A percentile compares a stretch with the other conserved stretches of the same genome.
Evolutionary conservation across 352 stramenopile species (phyloP).

Genomic region (Phytopythium sindhum): DNA sequence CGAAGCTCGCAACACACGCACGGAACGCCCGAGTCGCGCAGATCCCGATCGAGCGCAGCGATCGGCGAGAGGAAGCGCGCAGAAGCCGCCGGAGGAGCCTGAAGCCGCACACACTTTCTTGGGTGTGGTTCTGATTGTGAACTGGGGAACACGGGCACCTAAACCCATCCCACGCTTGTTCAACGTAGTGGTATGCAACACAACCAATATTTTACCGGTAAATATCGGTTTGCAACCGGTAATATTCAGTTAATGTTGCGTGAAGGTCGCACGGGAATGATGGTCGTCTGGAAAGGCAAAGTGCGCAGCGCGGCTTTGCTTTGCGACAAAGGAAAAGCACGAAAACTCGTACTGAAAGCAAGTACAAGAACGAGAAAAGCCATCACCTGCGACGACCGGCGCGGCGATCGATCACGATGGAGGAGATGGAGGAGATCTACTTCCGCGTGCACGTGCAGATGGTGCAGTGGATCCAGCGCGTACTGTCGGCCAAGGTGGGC

Average conservation of each 20-base stretch:
- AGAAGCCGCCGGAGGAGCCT: neutral
- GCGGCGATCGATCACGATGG: constrained; percentile 14
- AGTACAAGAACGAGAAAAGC: neutral
- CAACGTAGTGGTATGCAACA: too few relatives aligned
- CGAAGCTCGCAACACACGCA: neutral
- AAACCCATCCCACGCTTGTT: neutral
- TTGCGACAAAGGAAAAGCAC: neutral
- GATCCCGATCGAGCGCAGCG: neutral
- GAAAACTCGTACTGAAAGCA: neutral
- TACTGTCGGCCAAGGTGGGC: constrained; percentile 41
- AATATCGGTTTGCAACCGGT: too few relatives aligned
- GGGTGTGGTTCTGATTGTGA: too few relatives aligned
- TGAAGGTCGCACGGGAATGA: neutral
- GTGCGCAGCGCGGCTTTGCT: too few relatives aligned
- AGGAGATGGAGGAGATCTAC: constrained; percentile 71
- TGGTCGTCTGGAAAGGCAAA: neutral
- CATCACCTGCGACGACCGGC: neutral
- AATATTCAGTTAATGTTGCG: neutral
- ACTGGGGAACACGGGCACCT: neutral
- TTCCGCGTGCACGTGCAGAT: constrained; percentile 72
- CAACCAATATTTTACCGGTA: neutral
- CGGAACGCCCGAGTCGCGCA: neutral
- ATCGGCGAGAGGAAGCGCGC: neutral
- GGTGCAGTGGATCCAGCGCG: constrained; percentile 36
- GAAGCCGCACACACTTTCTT: neutral